Evolutionary conservation across 139 green algal genomes (phyloP).

Genomic region (Haematococcus lacustris): DNA sequence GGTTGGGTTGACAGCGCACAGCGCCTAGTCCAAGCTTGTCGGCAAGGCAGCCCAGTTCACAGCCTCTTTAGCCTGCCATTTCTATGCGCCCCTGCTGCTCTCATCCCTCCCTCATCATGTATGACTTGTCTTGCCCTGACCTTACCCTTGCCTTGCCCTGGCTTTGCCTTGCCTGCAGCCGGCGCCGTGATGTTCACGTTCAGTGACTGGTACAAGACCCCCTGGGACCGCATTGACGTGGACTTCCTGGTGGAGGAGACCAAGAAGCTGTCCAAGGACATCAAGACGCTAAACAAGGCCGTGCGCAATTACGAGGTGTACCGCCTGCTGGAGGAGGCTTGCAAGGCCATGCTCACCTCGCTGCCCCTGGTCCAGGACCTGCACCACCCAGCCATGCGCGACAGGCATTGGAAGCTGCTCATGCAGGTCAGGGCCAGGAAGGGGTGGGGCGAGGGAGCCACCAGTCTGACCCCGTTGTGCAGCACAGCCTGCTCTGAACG

Average conservation of each 20-base stretch:
- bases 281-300: conserved; percentile 75
- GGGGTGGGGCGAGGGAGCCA: too few relatives aligned
- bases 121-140: too few relatives aligned
- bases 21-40: too few relatives aligned
- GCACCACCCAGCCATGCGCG: conserved; percentile 81
- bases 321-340: conserved; percentile 70
- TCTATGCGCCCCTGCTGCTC: too few relatives aligned
- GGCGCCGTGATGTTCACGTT: conserved; percentile 76
- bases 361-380: conserved; percentile 84
- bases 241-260: conserved; percentile 78
- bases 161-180: conserved; percentile 21
- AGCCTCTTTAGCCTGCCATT: too few relatives aligned
- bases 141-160: too few relatives aligned
- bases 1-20: too few relatives aligned
- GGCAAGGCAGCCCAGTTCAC: too few relatives aligned
- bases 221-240: conserved; percentile 82
- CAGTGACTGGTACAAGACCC: conserved; percentile 71
- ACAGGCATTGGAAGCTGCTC: conserved; percentile 84
- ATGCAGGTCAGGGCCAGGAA: conserved; percentile 41
- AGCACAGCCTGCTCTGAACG: too few relatives aligned
- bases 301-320: conserved; percentile 75
- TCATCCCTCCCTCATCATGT: too few relatives aligned
- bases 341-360: conserved; percentile 75
- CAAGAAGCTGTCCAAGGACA: conserved; percentile 75
- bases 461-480: too few relatives aligned